Evolutionary conservation across 371 early-diverging fungal species (phyloP).

Genomic region (Catenaria anguillulae): DNA sequence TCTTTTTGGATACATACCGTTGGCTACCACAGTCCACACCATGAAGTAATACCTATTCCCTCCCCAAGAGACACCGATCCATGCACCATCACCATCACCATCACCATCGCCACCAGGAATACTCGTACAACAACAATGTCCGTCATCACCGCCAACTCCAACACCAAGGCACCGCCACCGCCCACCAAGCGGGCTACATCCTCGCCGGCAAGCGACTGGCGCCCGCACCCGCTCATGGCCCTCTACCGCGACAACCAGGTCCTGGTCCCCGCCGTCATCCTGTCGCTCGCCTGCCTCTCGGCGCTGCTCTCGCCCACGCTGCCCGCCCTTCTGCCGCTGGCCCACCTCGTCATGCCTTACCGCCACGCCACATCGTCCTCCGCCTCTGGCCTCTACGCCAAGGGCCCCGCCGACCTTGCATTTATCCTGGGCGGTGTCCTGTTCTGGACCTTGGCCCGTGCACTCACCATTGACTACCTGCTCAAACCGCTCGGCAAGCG

Average conservation of each 20-base stretch:
- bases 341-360: too few species aligned
- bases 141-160: too few species aligned
- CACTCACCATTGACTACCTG: neutral
- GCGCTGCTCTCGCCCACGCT: neutral
- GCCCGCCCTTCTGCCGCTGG: neutral
- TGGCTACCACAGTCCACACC: too few species aligned
- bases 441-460: neutral
- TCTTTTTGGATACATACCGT: too few species aligned
- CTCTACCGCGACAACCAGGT: conserved; percentile 2
- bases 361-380: neutral
- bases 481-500: neutral
- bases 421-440: neutral
- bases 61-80: too few species aligned
- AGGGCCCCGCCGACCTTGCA: neutral
- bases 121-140: too few species aligned
- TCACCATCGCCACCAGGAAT: too few species aligned
- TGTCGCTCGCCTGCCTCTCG: neutral
- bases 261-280: neutral
- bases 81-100: too few species aligned
- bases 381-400: neutral
- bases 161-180: too few species aligned
- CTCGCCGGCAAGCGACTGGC: too few species aligned
- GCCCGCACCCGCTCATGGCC: neutral
- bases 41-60: too few species aligned
- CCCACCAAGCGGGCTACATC: too few species aligned